Evolutionary conservation across 306 rosid species (phyloP), one percentile per base, ranked within the genome.

Genomic region (Canavalia gladiata): DNA sequence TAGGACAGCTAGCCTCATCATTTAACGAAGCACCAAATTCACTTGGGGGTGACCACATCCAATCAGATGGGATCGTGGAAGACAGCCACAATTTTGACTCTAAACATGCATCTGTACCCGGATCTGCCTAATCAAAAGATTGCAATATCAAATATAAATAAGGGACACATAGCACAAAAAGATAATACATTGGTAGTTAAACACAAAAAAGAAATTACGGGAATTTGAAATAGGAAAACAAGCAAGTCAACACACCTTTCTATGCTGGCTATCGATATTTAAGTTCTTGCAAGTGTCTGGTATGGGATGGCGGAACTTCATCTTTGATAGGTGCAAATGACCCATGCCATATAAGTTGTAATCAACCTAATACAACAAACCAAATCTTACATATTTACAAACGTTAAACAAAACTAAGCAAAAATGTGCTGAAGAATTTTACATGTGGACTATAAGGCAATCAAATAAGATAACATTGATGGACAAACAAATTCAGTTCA

Each of bases 311-410:
- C 97, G 93, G 42, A 95, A 95, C 85, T 89, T 90, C 90, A 95
- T 81, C 84, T 93, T 95, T 50, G 91, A 89, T 68, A 90, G 78
- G 83, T 95, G 97, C 78, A 95, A 75, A 80, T 85, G 94, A 64
- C 97, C 91, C 98, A 95, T 95, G 86, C 98, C 98, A 70, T 90
- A 89, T 87, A 94, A 88, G 81, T 89, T 86, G 82, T 86, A 82
- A 69, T 89, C 92, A 64, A 86, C 76, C 92, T 89, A 73, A 59
- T 79, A 86, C 37, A 63, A 42, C 34, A 59, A 50, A 45, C 65
- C 42, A 74, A 73, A 62, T 66, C 54, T 66, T 51, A 63, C 9
- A 47, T 45, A 73, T 66, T 65, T 3, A 72, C 62, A 45, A 51
- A 79, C 52, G 12, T 63, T 33, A 34, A 56, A 70, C 46, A 59